Base-by-base conservation (phyloP, 768 basidiomycete species). In the Tubosaeta sp. region DNA sequence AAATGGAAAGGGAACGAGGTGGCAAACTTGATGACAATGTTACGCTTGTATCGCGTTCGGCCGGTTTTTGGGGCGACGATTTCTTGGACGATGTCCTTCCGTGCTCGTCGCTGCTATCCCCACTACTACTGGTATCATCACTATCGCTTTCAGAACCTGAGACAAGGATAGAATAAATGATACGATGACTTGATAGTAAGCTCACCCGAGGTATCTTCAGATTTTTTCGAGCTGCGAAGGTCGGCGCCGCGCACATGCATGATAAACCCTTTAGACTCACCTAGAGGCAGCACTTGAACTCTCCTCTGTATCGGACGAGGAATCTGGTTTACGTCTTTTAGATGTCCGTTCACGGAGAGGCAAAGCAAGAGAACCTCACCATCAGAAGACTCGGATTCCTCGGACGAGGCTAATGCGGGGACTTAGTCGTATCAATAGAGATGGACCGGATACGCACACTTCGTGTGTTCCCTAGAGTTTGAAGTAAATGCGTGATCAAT, bases 21-120 rank as follows among this genome's bases (percentile, higher is more conserved):
- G 45, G 6, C 59, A 16, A 50, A 67, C 66, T 63, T 54, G 73
- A 74, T 22, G 72, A 70, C 43, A 76, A 58, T 8, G 75, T 78
- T 25, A 47, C 65, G 55, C 75, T 77, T 3, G 74, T 72, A 44
- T 72, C 74, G 45, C 72, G 69, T 19, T 65, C 63, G 4, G 17
- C 43, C 14, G 35, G 25, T 41, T 58, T 62, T 19, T 10, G 31
- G 11, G 54, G 55, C 19, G 17, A 41, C 22, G 16, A 19, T 43
- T 48, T 37, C 38, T 53, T 53, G 46, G 27, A 29, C 26, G n/a
- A 27, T 12, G 32, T 22, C 13, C 6, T 49, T 25, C 51, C 29
- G n/a, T 52, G 42, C 39, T 41, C 35, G 16, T 37, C 39, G 16
- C 17, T 10, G 38, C 38, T 39, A 10, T 34, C 33, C 5, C 12